Evolutionary conservation across 2,329 filamentous ascomycete genomes (phyloP).

Genomic region (Neospermospora avenae): DNA sequence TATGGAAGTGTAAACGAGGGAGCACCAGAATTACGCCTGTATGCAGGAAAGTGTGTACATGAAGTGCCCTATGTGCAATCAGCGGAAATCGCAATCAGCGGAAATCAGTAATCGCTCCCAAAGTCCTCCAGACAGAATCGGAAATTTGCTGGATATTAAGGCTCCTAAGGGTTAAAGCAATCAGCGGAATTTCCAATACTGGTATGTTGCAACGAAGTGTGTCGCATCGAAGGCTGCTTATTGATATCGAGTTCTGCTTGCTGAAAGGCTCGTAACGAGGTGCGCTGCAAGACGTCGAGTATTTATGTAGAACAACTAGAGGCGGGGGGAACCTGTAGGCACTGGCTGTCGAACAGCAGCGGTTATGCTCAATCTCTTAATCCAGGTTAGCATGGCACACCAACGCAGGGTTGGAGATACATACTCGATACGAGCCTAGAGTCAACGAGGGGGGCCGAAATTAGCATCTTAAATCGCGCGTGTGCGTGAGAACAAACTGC

Average conservation of each 20-base stretch:
- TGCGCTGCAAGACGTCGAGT: neutral
- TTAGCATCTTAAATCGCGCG: constrained; percentile 66
- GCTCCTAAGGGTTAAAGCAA: constrained; percentile 29
- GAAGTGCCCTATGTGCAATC: constrained; percentile 26
- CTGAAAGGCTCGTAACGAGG: too few relatives aligned
- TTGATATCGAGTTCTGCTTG: neutral
- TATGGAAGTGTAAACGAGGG: neutral
- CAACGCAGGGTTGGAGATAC: neutral
- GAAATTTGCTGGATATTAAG: constrained; percentile 13
- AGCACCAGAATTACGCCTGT: neutral
- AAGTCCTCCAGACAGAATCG: constrained; percentile 9
- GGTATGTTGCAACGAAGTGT: neutral
- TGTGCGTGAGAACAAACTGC: constrained; percentile 87
- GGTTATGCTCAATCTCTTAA: neutral
- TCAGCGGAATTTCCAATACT: constrained; percentile 28
- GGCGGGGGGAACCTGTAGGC: neutral
- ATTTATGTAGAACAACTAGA: neutral
- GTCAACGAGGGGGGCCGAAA: constrained; percentile 22
- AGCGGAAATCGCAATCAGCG: constrained; percentile 30
- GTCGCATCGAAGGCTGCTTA: neutral
- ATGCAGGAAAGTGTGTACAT: constrained; percentile 10
- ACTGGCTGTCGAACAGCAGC: neutral
- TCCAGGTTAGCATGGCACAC: neutral
- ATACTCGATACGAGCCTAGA: constrained; percentile 32
- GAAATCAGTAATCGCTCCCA: constrained; percentile 15